Evolutionary conservation across 2,329 filamentous ascomycete genomes (phyloP).

Genomic region (Trichophyton schoenleinii): DNA sequence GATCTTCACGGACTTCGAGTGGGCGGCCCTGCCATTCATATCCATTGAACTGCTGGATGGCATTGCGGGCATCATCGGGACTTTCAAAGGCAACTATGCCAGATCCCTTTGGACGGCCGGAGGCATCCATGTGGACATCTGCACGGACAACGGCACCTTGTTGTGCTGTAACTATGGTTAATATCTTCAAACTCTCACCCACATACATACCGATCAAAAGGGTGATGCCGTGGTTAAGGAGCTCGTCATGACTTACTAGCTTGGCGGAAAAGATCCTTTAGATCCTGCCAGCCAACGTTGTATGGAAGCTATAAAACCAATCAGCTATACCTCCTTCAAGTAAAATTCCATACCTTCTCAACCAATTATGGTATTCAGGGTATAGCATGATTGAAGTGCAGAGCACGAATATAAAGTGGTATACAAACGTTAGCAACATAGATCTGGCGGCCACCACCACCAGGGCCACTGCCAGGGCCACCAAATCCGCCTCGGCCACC

Average conservation of each 20-base stretch:
- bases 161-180: conserved; percentile 30
- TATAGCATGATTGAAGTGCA: not conserved
- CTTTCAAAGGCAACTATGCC: conserved; percentile 96
- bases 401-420: conserved; percentile 20
- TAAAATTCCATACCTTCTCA: not conserved
- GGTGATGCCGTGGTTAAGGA: not conserved
- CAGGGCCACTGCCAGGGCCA: conserved; percentile 38
- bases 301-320: conserved; percentile 65
- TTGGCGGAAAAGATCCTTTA: conserved; percentile 97
- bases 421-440: conserved; percentile 94
- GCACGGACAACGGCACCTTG: conserved; percentile 78
- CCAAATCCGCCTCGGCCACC: conserved; percentile 43
- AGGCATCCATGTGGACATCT: conserved; percentile 83
- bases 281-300: conserved; percentile 95
- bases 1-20: conserved; percentile 90
- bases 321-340: conserved; percentile 21
- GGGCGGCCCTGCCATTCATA: conserved; percentile 95
- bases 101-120: conserved; percentile 89
- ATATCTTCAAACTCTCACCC: conserved; percentile 14
- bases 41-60: conserved; percentile 94
- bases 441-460: conserved; percentile 66
- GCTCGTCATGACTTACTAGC: conserved; percentile 56
- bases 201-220: not conserved
- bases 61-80: conserved; percentile 85
- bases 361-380: not conserved